Evolutionary conservation across 306 rosid species (phyloP), one percentile per base, ranked within the genome.

Genomic region (Chamaecrista fasciculata): DNA sequence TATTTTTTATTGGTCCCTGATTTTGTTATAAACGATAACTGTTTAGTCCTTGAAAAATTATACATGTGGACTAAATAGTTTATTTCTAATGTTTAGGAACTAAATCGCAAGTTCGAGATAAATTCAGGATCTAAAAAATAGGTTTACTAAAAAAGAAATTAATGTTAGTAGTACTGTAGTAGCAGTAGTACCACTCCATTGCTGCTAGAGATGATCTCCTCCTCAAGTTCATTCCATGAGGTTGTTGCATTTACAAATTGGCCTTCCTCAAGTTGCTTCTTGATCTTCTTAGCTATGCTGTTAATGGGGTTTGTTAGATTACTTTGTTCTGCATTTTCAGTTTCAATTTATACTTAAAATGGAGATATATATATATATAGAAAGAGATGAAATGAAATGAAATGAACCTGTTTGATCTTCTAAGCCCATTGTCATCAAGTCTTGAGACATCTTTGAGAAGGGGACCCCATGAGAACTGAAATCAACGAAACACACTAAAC

Each of bases 381-480:
- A n/a, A n/a, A n/a, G n/a, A n/a, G n/a, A n/a, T n/a, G n/a, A n/a
- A n/a, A n/a, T n/a, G n/a, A n/a, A n/a, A 47, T 12, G 9, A 43
- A 14, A 78, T 37, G 63, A 36, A 86, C 97, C 86, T 80, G 85
- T 86, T 79, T 66, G 96, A 82, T 67, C 49, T 33, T 73, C 77
- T 72, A 49, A 88, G 58, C 28, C 95, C 92, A 61, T 75, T 74
- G 63, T 81, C 81, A 18, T 85, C 97, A 21, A 94, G 78, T 39
- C 99, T 53, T 11, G 99, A 94, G 18, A 94, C 62, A 24, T 94
- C 96, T 76, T 88, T 86, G 51, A 94, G 97, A 56, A 94, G 95
- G 56, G 96, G 97, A 76, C 95, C 99, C 99, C 99, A 94, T 43
- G 99, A 88, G 46, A 78, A 52, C 99, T 94, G 79, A 65, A 73